phyloP scores from a whole-genome alignment of 129 eudicot species.

The Glebionis coronaria region DNA sequence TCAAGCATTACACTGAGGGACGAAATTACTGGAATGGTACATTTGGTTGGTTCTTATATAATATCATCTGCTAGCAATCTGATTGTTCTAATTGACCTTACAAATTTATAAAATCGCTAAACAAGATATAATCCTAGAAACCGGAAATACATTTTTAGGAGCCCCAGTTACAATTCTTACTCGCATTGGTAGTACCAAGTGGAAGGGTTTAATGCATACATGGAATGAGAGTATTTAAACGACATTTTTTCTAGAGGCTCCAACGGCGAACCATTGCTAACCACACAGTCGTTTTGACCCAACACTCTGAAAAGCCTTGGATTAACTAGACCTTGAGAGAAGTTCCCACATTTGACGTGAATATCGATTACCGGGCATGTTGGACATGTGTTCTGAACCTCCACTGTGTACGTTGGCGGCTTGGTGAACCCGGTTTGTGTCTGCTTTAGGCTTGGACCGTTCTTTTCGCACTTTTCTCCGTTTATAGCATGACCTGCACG shows the following conservation, averaged over 20 bases:
- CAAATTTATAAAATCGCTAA: no score
- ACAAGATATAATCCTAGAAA: constrained; percentile 2
- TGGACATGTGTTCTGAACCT: constrained; percentile 21
- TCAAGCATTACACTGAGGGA: no score
- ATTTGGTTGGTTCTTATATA: no score
- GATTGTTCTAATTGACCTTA: no score
- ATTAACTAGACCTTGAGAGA: constrained; percentile 25
- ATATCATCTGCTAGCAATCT: no score
- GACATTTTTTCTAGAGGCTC: constrained; percentile 20
- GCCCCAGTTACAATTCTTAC: not conserved
- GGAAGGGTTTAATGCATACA: constrained; percentile 27
- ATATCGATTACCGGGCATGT: constrained; percentile 28
- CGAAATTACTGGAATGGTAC: no score
- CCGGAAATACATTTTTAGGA: not conserved
- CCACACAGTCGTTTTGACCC: constrained; percentile 26
- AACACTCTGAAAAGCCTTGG: constrained; percentile 23
- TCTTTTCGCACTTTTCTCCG: constrained; percentile 32
- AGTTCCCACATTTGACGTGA: constrained; percentile 25
- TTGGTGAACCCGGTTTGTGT: constrained; percentile 27
- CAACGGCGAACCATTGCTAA: constrained; percentile 21
- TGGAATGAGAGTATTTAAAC: constrained; percentile 24
- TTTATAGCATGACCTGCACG: constrained; percentile 11
- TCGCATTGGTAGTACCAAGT: constrained; percentile 31
- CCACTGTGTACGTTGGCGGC: constrained; percentile 24
- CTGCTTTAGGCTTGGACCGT: constrained; percentile 21